Percentiles rank a stretch among this genome's conserved stretches.
phyloP scores from a whole-genome alignment of 495 filamentous ascomycete species.

The Trichoderma gamsii region DNA sequence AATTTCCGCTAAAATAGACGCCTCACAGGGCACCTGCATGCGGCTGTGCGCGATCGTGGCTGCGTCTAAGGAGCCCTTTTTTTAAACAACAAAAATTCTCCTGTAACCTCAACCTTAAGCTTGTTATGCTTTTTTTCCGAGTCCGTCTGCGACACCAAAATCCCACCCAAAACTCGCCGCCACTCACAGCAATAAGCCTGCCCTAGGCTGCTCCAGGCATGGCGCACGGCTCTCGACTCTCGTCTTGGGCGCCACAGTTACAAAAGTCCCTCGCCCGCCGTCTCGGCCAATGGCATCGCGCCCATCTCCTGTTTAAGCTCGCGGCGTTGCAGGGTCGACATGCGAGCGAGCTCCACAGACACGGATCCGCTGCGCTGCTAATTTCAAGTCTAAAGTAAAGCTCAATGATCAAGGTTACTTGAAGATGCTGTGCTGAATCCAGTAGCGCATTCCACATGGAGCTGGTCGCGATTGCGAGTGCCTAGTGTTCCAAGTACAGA shows the following conservation, averaged over 20 bases:
- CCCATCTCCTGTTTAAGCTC: background rate
- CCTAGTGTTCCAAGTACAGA: background rate
- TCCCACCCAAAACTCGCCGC: background rate
- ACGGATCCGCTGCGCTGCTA: background rate
- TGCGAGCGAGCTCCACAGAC: background rate
- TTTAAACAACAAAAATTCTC: background rate
- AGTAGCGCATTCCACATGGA: background rate
- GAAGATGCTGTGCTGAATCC: background rate
- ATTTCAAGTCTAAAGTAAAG: constrained; percentile 9
- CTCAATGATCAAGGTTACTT: constrained; percentile 1
- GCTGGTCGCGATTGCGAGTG: background rate
- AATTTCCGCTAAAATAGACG: background rate
- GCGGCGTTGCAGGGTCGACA: background rate
- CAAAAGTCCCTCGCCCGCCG: background rate
- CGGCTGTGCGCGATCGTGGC: background rate
- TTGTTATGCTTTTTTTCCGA: constrained; percentile 12
- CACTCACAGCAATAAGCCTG: background rate
- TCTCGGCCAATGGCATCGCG: background rate
- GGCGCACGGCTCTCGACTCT: constrained; percentile 2
- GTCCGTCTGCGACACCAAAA: background rate
- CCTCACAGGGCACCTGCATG: background rate
- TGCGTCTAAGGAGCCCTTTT: background rate
- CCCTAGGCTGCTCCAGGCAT: constrained; percentile 9
- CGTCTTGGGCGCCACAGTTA: background rate
- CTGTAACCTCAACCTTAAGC: constrained; percentile 11